A percentile compares a stretch with the other conserved stretches of the same genome.
phyloP scores from a whole-genome alignment of 2,329 filamentous ascomycete genomes.

The Xylaria multiplex region DNA sequence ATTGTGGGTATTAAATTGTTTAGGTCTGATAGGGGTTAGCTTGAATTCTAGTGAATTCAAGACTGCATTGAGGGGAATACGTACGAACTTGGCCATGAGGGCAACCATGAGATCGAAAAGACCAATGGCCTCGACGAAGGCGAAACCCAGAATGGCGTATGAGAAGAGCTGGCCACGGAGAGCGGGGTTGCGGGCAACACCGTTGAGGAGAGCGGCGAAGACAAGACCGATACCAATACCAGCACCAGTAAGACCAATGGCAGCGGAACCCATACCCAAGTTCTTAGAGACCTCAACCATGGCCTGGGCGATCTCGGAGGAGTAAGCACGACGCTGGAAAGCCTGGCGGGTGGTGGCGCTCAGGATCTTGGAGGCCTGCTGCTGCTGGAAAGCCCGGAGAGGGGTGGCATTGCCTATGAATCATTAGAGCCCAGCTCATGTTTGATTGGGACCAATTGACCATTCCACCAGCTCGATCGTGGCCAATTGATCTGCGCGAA shows the following conservation, averaged over 20 bases:
- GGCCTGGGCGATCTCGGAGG: constrained; percentile 86
- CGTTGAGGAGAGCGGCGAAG: constrained; percentile 88
- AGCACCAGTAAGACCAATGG: constrained; percentile 91
- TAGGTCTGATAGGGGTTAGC: constrained; percentile 46
- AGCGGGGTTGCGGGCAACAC: constrained; percentile 92
- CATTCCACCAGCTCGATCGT: not conserved
- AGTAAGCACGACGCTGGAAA: constrained; percentile 80
- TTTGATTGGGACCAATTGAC: constrained; percentile 12
- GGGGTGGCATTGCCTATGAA: constrained; percentile 62
- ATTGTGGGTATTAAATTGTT: constrained; percentile 46
- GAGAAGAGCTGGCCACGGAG: constrained; percentile 96
- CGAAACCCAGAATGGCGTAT: constrained; percentile 94
- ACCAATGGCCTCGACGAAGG: constrained; percentile 93
- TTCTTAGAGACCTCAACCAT: constrained; percentile 93
- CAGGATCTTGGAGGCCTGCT: constrained; percentile 73
- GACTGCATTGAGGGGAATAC: constrained; percentile 48
- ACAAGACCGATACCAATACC: constrained; percentile 97
- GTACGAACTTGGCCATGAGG: constrained; percentile 91
- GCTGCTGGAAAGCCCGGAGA: constrained; percentile 80
- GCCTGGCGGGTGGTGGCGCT: constrained; percentile 73
- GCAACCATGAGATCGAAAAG: constrained; percentile 91
- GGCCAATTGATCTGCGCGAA: constrained; percentile 35
- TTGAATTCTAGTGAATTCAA: constrained; percentile 28
- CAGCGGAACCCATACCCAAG: constrained; percentile 87
- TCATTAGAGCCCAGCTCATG: constrained; percentile 27